Conservation (phyloP, 345 rosid genomes). For the Salix arbutifolia region DNA sequence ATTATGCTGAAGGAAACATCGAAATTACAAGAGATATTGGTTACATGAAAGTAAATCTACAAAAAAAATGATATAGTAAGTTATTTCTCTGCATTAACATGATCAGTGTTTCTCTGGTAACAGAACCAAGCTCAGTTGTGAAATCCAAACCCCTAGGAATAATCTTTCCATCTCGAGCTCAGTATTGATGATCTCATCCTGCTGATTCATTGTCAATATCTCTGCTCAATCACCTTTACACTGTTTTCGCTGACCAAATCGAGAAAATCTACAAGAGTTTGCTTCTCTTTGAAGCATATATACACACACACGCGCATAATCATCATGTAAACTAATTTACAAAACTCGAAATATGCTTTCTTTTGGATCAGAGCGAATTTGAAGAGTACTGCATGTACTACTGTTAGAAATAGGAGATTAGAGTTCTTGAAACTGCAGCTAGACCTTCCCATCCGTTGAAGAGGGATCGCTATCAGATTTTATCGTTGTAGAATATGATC, state of each 20-base stretch:
- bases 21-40: neutral
- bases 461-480: slow-evolving; percentile 31
- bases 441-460: slow-evolving; percentile 55
- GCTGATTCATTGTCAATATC: neutral
- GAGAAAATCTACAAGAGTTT: neutral
- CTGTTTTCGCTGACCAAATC: neutral
- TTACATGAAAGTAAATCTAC: neutral
- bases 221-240: neutral
- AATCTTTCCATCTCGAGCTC: neutral
- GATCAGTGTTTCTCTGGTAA: neutral
- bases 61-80: neutral
- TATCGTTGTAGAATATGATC: slow-evolving; percentile 37
- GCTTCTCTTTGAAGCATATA: slow-evolving; percentile 18
- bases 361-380: neutral
- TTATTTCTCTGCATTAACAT: neutral
- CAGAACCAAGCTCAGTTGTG: neutral
- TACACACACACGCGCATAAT: neutral
- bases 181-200: neutral
- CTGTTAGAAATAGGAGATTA: slow-evolving; percentile 15
- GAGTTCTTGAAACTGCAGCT: slow-evolving; percentile 20
- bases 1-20: neutral
- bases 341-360: slow-evolving; percentile 19
- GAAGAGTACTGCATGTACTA: slow-evolving; percentile 1
- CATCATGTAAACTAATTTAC: slow-evolving; percentile 7
- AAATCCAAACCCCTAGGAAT: neutral